Evolutionary conservation across 768 basidiomycete species (phyloP).

Genomic region (Lactarius deliciosus): DNA sequence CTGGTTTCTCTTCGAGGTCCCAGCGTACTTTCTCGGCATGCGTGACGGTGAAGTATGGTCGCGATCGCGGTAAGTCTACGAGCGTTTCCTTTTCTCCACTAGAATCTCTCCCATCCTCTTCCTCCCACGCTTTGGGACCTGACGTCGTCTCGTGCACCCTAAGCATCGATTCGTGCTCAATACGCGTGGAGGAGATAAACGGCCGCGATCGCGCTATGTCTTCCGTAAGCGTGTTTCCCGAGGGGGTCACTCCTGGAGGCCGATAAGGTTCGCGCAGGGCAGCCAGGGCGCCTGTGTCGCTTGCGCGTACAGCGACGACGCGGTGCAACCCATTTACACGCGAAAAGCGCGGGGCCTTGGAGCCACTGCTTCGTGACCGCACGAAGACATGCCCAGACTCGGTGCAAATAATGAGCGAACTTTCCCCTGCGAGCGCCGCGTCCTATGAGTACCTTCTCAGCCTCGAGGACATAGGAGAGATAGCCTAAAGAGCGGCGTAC

Average conservation of each 20-base stretch:
- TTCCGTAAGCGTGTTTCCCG: constrained; percentile 56
- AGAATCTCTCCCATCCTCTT: not conserved
- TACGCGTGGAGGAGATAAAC: constrained; percentile 38
- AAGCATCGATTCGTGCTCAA: constrained; percentile 28
- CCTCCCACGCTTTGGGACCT: constrained; percentile 11
- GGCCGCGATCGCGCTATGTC: constrained; percentile 71
- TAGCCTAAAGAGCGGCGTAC: constrained; percentile 40
- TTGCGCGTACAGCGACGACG: constrained; percentile 80
- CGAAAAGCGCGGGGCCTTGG: constrained; percentile 72
- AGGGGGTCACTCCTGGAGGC: constrained; percentile 53
- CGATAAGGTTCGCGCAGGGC: constrained; percentile 75
- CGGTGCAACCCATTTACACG: constrained; percentile 82
- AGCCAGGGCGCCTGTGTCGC: constrained; percentile 81
- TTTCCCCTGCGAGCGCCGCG: constrained; percentile 84
- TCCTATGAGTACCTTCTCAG: constrained; percentile 51
- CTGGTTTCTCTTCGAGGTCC: constrained; percentile 16
- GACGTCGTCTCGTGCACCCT: not conserved
- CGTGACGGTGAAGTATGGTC: constrained; percentile 50
- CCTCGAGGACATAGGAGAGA: not conserved
- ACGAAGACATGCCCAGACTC: constrained; percentile 93
- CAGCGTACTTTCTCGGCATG: constrained; percentile 29
- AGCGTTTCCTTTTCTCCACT: constrained; percentile 42
- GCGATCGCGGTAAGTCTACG: constrained; percentile 65
- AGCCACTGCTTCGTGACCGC: constrained; percentile 54
- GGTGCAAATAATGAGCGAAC: constrained; percentile 88